Evolutionary conservation across 495 filamentous ascomycete species (phyloP).

Genomic region (Xylaria flabelliformis): DNA sequence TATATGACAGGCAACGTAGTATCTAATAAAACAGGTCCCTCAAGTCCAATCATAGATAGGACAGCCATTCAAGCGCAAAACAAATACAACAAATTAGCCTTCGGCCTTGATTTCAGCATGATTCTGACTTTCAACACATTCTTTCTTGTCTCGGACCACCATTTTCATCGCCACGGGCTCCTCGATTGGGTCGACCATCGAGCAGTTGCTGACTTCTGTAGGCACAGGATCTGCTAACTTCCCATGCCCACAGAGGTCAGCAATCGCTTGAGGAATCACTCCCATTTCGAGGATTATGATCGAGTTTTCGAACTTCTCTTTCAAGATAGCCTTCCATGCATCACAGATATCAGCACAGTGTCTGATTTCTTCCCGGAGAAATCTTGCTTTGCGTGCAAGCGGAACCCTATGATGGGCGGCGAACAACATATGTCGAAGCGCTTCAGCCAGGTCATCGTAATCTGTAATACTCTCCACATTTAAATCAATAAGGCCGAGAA

Average conservation of each 20-base stretch:
- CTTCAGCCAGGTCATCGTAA: background rate
- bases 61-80: background rate
- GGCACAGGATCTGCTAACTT: background rate
- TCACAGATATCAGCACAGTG: background rate
- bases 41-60: background rate
- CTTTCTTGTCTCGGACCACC: background rate
- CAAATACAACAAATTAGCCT: background rate
- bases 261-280: conserved; percentile 12
- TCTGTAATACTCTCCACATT: background rate
- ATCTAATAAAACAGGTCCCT: background rate
- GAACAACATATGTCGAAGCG: conserved; percentile 6
- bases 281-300: conserved; percentile 2
- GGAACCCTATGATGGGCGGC: conserved; percentile 5
- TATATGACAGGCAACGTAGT: background rate
- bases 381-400: background rate
- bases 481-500: background rate
- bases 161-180: background rate
- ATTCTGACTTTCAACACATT: background rate
- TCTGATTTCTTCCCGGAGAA: conserved; percentile 10
- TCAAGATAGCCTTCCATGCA: conserved; percentile 5
- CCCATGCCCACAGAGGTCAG: conserved; percentile 11
- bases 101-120: background rate
- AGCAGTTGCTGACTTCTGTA: background rate
- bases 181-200: background rate
- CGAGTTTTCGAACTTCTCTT: conserved; percentile 4